These are phyloP conservation scores for Ascochyta lentis DNA, from an alignment of 2,329 filamentous ascomycete species.

Conservation along the genomic window DNA sequence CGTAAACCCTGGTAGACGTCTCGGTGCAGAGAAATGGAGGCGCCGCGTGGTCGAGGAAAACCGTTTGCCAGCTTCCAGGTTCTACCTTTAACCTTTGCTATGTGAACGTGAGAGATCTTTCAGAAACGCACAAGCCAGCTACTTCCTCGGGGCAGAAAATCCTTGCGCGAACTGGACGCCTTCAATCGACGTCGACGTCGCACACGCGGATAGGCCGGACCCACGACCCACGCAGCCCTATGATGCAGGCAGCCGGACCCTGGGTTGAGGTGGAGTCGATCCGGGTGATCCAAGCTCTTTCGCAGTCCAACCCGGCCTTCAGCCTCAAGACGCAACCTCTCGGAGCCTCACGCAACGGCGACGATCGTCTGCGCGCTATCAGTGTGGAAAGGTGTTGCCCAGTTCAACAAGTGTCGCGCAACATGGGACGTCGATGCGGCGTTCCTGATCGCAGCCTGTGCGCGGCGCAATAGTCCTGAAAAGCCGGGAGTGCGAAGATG, in stretches of 20 bases:
- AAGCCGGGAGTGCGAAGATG: not conserved
- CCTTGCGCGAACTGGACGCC: not conserved
- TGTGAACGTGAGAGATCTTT: constrained; percentile 1
- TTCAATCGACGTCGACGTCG: constrained; percentile 5
- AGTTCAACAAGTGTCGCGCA: constrained; percentile 1
- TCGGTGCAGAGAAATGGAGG: not conserved
- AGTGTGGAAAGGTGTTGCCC: not conserved
- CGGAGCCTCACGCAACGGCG: constrained; percentile 1
- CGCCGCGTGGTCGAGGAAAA: not conserved
- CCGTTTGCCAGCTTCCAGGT: not conserved
- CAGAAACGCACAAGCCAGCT: not conserved
- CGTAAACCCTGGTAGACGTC: not conserved
- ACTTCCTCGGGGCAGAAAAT: not conserved
- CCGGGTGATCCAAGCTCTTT: constrained; percentile 7
- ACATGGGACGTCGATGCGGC: not conserved
- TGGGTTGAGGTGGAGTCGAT: constrained; percentile 9
- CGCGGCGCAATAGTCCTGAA: not conserved
- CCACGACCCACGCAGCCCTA: constrained; percentile 6
- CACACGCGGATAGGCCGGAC: constrained; percentile 5
- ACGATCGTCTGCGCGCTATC: not conserved
- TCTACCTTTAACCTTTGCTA: not conserved
- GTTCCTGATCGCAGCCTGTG: no score
- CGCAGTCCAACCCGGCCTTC: not conserved
- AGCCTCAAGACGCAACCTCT: not conserved
- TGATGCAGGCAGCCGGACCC: constrained; percentile 7